phyloP scores from a whole-genome alignment of 2,329 filamentous ascomycete genomes.

The Tolypocladium ovalisporum region DNA sequence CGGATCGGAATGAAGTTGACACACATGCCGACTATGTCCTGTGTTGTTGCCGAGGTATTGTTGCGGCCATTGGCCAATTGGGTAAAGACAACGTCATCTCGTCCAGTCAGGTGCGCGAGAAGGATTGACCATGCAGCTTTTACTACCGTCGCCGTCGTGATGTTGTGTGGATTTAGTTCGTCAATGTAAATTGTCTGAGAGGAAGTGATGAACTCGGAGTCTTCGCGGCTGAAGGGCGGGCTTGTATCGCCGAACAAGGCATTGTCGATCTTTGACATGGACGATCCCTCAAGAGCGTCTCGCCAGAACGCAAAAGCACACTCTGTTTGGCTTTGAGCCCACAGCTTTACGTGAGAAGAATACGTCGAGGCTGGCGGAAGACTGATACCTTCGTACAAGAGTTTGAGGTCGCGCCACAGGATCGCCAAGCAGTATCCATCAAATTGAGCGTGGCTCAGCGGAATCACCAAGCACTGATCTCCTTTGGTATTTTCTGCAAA shows the following conservation, averaged over 20 bases:
- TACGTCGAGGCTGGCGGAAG: background rate
- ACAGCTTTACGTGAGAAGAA: background rate
- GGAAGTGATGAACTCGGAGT: conserved; percentile 1
- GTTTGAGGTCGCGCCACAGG: conserved; percentile 24
- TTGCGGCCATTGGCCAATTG: conserved; percentile 29
- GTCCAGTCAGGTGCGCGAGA: conserved; percentile 23
- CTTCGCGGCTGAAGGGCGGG: background rate
- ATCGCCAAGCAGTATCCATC: conserved; percentile 31
- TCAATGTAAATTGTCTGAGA: conserved; percentile 1
- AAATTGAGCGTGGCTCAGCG: conserved; percentile 35
- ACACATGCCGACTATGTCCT: conserved; percentile 29
- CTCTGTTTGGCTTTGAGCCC: background rate
- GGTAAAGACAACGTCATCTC: conserved; percentile 28
- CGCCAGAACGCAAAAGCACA: conserved; percentile 2
- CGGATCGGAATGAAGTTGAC: conserved; percentile 30
- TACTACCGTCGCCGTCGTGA: conserved; percentile 25
- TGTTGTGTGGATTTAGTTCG: conserved; percentile 8
- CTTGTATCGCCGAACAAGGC: background rate
- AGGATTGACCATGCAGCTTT: conserved; percentile 34
- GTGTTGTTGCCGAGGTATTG: conserved; percentile 16
- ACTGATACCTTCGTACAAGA: conserved; percentile 19
- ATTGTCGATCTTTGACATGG: conserved; percentile 1
- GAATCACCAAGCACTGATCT: conserved; percentile 7
- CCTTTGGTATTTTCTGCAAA: conserved; percentile 1
- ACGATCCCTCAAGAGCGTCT: background rate